A percentile compares a stretch with the other conserved stretches of the same genome.
phyloP scores from a whole-genome alignment of 805 yeast species.

The Lipomyces kockii region DNA sequence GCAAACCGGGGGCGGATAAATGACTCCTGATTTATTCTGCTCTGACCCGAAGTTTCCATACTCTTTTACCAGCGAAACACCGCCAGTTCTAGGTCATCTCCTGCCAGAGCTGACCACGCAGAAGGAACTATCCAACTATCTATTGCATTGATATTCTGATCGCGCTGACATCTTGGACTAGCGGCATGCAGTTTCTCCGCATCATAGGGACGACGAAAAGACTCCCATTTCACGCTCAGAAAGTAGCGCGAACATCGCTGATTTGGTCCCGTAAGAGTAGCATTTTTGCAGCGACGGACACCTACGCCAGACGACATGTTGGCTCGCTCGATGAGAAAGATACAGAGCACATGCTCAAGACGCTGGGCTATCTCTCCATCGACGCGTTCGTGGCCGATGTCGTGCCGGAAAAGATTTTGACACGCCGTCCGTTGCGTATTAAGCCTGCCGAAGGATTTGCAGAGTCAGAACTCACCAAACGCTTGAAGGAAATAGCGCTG shows the following conservation, averaged over 20 bases:
- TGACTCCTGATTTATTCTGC: not conserved
- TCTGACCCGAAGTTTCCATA: not conserved
- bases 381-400: constrained; percentile 72
- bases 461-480: constrained; percentile 77
- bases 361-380: constrained; percentile 68
- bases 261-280: constrained; percentile 11
- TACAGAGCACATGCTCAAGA: constrained; percentile 65
- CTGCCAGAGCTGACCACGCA: not conserved
- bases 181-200: not conserved
- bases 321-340: constrained; percentile 72
- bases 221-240: not conserved
- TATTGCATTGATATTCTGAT: not conserved
- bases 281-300: constrained; percentile 59
- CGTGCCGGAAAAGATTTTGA: constrained; percentile 75
- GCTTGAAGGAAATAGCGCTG: constrained; percentile 68
- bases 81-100: not conserved
- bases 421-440: constrained; percentile 67
- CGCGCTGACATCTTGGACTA: not conserved
- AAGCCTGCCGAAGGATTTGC: constrained; percentile 74
- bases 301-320: constrained; percentile 87
- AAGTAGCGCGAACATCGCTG: not conserved
- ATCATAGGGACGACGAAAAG: not conserved
- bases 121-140: not conserved
- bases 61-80: too few species aligned
- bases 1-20: not conserved